Conservation (phyloP, 768 basidiomycete species). For the Russula brevipes region DNA sequence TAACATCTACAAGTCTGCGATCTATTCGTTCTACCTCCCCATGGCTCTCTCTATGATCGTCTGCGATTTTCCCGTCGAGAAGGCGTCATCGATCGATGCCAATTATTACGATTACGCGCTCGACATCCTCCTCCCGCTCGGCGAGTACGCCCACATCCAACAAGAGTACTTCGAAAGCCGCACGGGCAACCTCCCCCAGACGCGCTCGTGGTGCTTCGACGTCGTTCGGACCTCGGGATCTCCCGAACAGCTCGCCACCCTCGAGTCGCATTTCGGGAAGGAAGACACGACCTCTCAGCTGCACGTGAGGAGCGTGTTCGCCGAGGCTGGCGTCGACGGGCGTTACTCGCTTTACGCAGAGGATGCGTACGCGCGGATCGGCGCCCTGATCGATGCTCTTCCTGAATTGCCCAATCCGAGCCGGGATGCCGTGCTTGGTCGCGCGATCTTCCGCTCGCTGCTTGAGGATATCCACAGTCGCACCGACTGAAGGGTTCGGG, state of each 20-base stretch:
- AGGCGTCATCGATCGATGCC: conserved; percentile 39
- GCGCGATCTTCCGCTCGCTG: conserved; percentile 78
- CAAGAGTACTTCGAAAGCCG: conserved; percentile 90
- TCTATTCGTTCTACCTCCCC: conserved; percentile 97
- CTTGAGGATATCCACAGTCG: conserved; percentile 75
- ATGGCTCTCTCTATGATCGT: conserved; percentile 91
- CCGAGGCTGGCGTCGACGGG: conserved; percentile 57
- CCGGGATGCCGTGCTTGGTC: conserved; percentile 41
- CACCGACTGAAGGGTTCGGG: conserved; percentile 35
- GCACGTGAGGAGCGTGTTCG: conserved; percentile 64
- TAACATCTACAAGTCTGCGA: conserved; percentile 96
- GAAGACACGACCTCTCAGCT: conserved; percentile 53
- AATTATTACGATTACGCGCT: conserved; percentile 67
- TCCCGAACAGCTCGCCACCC: conserved; percentile 48
- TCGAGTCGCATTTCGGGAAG: conserved; percentile 62
- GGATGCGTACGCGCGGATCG: conserved; percentile 59
- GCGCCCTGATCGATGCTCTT: conserved; percentile 62
- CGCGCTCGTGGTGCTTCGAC: conserved; percentile 95
- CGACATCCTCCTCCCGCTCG: conserved; percentile 82
- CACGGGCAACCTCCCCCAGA: conserved; percentile 87
- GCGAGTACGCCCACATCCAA: conserved; percentile 98
- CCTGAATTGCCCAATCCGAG: conserved; percentile 46
- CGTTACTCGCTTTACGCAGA: conserved; percentile 79
- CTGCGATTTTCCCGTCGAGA: conserved; percentile 50
- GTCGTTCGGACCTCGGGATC: conserved; percentile 60